phyloP scores from a whole-genome alignment of 208 protist species.

The Acanthamoeba royreba region DNA sequence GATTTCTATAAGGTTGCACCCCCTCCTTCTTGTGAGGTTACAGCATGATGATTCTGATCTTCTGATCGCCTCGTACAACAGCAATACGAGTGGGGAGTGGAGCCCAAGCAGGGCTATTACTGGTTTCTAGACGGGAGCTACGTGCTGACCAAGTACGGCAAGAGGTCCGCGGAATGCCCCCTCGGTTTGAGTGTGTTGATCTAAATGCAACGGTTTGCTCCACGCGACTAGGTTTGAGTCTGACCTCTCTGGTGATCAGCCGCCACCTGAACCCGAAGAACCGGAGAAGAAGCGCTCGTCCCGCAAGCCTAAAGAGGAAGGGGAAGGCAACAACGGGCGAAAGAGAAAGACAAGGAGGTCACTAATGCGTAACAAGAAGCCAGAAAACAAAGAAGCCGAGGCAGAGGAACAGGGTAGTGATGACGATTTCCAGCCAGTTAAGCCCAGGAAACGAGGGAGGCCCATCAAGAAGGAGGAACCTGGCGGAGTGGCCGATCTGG shows the following conservation, averaged over 20 bases:
- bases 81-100: background rate
- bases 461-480: background rate
- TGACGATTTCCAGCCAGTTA: background rate
- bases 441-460: background rate
- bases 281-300: background rate
- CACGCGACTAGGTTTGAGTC: background rate
- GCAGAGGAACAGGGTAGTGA: too few species aligned
- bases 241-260: background rate
- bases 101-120: background rate
- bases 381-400: too few species aligned
- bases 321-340: background rate
- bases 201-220: background rate
- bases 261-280: background rate
- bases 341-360: background rate
- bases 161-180: background rate
- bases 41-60: too few species aligned
- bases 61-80: background rate
- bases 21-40: too few species aligned
- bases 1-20: slow-evolving; percentile 16
- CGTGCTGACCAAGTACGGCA: slow-evolving; percentile 19
- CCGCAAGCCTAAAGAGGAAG: background rate
- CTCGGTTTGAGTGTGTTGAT: background rate
- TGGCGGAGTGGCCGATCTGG: background rate
- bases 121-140: background rate
- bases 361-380: too few species aligned